Base-by-base conservation (phyloP, 2,329 filamentous ascomycete genomes). In the Fusarium multiceps region DNA sequence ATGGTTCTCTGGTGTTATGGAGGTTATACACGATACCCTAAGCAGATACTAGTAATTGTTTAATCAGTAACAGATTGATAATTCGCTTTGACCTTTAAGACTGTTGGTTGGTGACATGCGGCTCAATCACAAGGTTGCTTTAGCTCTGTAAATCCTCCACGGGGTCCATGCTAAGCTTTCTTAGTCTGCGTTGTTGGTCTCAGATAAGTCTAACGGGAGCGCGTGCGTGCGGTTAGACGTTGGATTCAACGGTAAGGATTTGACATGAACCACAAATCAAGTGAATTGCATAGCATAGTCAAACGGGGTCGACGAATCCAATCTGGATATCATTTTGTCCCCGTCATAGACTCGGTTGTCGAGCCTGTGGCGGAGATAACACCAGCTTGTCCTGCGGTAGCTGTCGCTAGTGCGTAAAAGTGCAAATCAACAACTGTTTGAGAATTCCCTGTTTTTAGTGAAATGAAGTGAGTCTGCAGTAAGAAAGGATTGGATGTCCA, bases 141-240 rank as follows among this genome's bases (percentile, higher is more conserved):
- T 53, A 32, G 42, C 30, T 37, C 48, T 48, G 59, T 14, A 48
- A 47, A 57, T 49, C 59, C 10, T 25, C 50, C 16, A 30, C 12
- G 21, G 14, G 37, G 10, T 14, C 40, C n/a, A 21, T 14, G 60
- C 21, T 37, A 47, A 46, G 49, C 49, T 53, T 53, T 51, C 23
- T 51, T 53, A 42, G 49, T 27, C 18, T 37, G 18, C 8, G 16
- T 6, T 8, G 28, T 37, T 34, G 30, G 30, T 50, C 20, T 27
- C 41, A 25, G 41, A 43, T 16, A 21, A 12, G 18, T 32, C 3
- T 34, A 32, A 18, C 30, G 47, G 21, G 21, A 7, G 48, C 13
- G 32, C 18, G 11, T 40, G 43, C 18, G 45, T 47, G 12, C 21
- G 32, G 18, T 40, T 11, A 27, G 48, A 51, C 32, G 21, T 16